Base-by-base conservation (phyloP, 1,284 basidiomycete genomes). In the Malassezia yamatoensis region DNA sequence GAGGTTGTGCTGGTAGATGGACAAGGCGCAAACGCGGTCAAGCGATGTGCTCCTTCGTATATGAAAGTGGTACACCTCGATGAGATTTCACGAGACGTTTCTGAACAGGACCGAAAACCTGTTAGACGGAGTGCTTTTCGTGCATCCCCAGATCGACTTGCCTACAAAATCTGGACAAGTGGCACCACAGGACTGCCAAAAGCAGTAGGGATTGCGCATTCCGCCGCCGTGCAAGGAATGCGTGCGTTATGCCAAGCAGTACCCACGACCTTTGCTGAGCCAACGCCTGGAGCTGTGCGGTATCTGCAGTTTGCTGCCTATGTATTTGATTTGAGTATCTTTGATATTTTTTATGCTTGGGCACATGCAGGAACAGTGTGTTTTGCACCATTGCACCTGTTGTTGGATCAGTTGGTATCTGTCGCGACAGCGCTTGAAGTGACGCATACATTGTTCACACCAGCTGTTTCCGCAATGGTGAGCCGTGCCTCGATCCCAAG, bases 101-200 rank as follows among this genome's bases (percentile, higher is more conserved):
- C 21, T 9, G 32, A 15, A 32, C 13, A 20, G 18, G 21, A 15
- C 40, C 48, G 36, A 8, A 13, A 54, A 34, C 10, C 20, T 38
- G 49, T 37, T 16, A 16, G 9, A 16, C 56, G 51, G 15, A 37
- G 46, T 58, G 45, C 40, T 1, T 9, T 21, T 18, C 45, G 45
- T 16, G 37, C 41, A n/a, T 44, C 42, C 36, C 44, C 58, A 2
- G 24, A 37, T 20, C 39, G 48, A 2, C 54, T 64, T 15, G 60
- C 62, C n/a, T 64, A 60, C 61, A 65, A 68, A 49, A 76, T 76
- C 59, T 76, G 75, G 75, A 76, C 75, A 5, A 71, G 67, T 11
- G 75, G 75, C 13, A 76, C 75, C 21, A 76, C 75, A 13, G 75
- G 75, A 35, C 55, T 72, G 18, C 75, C 75, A 10, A 76, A 76